These are phyloP conservation scores for Populus ilicifolia DNA, from an alignment of 345 rosid genomes.

Conservation along the genomic window DNA sequence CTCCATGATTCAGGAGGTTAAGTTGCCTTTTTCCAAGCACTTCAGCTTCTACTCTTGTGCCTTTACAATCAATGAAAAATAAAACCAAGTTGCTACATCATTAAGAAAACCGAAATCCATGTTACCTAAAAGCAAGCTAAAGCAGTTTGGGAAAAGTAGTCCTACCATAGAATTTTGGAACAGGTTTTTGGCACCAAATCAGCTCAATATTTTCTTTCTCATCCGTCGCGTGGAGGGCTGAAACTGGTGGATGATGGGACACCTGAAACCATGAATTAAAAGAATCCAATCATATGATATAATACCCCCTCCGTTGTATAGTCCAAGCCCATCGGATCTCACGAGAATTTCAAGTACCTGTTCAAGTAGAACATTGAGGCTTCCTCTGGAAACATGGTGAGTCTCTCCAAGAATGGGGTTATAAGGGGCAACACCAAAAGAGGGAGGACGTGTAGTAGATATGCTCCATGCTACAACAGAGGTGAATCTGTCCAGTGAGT, in stretches of 20 bases:
- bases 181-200: constrained; percentile 57
- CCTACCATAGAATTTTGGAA: constrained; percentile 64
- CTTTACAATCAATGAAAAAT: constrained; percentile 6
- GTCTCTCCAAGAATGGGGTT: constrained; percentile 90
- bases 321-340: too few relatives aligned
- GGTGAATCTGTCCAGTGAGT: constrained; percentile 50
- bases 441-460: constrained; percentile 49
- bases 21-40: constrained; percentile 58
- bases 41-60: constrained; percentile 63
- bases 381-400: constrained; percentile 68
- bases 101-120: background rate
- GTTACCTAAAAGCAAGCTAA: background rate
- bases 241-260: constrained; percentile 83
- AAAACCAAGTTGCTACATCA: background rate
- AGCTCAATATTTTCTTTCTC: constrained; percentile 58
- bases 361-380: constrained; percentile 66
- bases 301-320: background rate
- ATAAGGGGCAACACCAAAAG: constrained; percentile 72
- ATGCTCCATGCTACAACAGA: constrained; percentile 66
- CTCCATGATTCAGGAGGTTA: constrained; percentile 49
- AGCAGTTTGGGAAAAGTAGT: background rate
- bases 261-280: constrained; percentile 36
- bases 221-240: constrained; percentile 81
- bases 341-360: constrained; percentile 36
- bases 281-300: background rate